A percentile compares a stretch with the other conserved stretches of the same genome.
Evolutionary conservation across 1,139 yeast genomes (phyloP).

Genomic region (Nematodospora anomalae): DNA sequence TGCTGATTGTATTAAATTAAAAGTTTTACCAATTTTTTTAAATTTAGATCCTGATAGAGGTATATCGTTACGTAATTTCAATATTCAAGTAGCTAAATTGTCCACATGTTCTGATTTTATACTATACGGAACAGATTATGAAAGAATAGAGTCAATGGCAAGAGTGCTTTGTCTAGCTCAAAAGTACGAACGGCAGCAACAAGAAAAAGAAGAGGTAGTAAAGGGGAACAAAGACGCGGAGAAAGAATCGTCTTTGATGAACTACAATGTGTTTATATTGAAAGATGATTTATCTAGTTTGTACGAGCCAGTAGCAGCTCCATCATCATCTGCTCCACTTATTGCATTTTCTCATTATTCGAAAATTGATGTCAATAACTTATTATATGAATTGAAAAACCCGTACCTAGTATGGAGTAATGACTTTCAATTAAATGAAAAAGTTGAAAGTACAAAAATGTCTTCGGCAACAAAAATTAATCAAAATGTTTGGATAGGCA

Average conservation of each 20-base stretch:
- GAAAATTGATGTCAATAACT: constrained; percentile 8
- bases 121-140: constrained; percentile 48
- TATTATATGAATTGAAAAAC: constrained; percentile 7
- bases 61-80: constrained; percentile 71
- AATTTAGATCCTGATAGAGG: constrained; percentile 67
- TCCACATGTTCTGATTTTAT: constrained; percentile 69
- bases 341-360: constrained; percentile 9
- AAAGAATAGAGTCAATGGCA: constrained; percentile 43
- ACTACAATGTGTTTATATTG: constrained; percentile 21
- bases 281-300: constrained; percentile 8
- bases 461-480: constrained; percentile 69
- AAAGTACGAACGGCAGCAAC: constrained; percentile 25
- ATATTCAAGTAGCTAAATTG: constrained; percentile 71
- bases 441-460: constrained; percentile 79
- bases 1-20: constrained; percentile 44
- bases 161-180: constrained; percentile 60
- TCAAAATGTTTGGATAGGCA: constrained; percentile 75
- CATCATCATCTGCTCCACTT: constrained; percentile 5
- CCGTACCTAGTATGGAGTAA: constrained; percentile 54
- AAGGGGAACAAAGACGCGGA: neutral
- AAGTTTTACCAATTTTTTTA: constrained; percentile 53
- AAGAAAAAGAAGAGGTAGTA: constrained; percentile 4
- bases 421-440: constrained; percentile 71
- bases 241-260: neutral
- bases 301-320: constrained; percentile 3